phyloP scores from a whole-genome alignment of 2,329 filamentous ascomycete species.

The Fusarium gaditjirri region DNA sequence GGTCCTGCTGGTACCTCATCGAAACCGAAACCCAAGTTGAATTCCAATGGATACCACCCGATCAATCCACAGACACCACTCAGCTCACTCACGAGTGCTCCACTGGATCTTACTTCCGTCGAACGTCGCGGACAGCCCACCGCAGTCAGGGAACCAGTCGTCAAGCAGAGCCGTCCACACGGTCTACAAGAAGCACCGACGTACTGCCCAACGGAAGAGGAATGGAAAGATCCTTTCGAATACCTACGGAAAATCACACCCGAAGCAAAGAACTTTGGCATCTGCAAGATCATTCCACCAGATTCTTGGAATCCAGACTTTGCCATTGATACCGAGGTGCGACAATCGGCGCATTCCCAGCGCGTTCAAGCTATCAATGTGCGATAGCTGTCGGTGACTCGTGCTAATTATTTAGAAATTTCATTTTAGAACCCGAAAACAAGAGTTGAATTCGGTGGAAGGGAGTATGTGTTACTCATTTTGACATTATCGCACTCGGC shows the following conservation, averaged over 20 bases:
- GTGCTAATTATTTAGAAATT: conserved; percentile 73
- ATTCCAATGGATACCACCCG: conserved; percentile 64
- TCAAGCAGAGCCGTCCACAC: conserved; percentile 82
- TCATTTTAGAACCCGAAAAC: conserved; percentile 94
- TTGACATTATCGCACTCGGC: conserved; percentile 4
- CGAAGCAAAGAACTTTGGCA: conserved; percentile 87
- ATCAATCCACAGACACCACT: conserved; percentile 62
- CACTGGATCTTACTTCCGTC: conserved; percentile 87
- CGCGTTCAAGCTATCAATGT: conserved; percentile 15
- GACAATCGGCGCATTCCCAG: conserved; percentile 23
- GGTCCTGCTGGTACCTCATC: conserved; percentile 51
- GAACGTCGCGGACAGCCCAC: conserved; percentile 89
- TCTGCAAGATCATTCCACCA: conserved; percentile 95
- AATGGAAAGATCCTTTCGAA: conserved; percentile 93
- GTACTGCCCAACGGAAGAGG: conserved; percentile 88
- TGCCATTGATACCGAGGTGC: conserved; percentile 94
- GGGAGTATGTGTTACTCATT: conserved; percentile 74
- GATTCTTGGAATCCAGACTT: conserved; percentile 95
- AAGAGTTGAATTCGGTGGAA: conserved; percentile 98
- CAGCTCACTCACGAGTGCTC: conserved; percentile 66
- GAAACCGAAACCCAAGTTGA: conserved; percentile 64
- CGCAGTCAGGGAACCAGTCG: conserved; percentile 78
- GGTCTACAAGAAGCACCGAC: conserved; percentile 90
- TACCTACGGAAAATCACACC: conserved; percentile 93
- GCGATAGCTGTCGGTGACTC: not conserved